Conservation (phyloP, 768 basidiomycete species). For the Boletellus sp. region DNA sequence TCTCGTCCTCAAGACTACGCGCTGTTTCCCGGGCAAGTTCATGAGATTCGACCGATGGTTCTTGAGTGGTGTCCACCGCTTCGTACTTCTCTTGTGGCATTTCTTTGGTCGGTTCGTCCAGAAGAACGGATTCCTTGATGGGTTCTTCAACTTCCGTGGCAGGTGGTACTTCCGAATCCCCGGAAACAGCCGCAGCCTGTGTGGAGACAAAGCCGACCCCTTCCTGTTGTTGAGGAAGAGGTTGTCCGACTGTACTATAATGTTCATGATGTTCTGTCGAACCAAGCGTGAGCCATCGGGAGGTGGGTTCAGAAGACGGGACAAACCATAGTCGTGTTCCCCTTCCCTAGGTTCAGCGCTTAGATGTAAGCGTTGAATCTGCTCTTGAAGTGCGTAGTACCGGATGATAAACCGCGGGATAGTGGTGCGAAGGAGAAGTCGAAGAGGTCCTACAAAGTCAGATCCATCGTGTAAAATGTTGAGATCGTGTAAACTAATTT, state of each 20-base stretch:
- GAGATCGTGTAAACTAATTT: constrained; percentile 69
- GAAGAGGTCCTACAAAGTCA: constrained; percentile 58
- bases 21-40: constrained; percentile 11
- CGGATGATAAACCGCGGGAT: constrained; percentile 63
- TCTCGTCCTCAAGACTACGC: constrained; percentile 21
- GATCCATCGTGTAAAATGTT: constrained; percentile 67
- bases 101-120: constrained; percentile 4
- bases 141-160: constrained; percentile 1
- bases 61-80: constrained; percentile 6
- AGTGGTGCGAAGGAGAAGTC: constrained; percentile 47
- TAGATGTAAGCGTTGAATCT: constrained; percentile 42
- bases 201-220: background rate
- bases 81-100: constrained; percentile 9
- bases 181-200: background rate
- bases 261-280: constrained; percentile 15
- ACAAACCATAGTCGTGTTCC: constrained; percentile 22
- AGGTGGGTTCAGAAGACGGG: background rate
- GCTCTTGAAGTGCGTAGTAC: constrained; percentile 60
- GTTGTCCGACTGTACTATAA: constrained; percentile 6
- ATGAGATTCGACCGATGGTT: constrained; percentile 15
- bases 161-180: background rate
- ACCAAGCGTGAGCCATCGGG: constrained; percentile 1
- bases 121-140: background rate
- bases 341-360: constrained; percentile 13
- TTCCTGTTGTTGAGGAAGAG: constrained; percentile 6